Base-by-base conservation (phyloP, 2,329 filamentous ascomycete species). In the Knufia petricola region DNA sequence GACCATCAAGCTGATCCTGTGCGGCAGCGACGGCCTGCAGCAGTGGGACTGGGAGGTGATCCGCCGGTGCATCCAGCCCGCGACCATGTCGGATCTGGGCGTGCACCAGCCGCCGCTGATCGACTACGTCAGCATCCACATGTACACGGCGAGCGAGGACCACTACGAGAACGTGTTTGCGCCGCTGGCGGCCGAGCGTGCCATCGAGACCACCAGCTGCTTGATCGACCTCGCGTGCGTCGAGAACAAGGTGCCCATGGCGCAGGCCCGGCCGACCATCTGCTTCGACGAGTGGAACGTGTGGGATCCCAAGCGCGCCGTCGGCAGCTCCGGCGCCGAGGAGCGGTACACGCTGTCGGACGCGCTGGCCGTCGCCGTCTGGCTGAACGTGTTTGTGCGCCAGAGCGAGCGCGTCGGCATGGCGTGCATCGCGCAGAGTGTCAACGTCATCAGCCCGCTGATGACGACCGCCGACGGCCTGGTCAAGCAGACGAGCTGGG, bases 281-380 rank as follows among this genome's bases (percentile, higher is more conserved):
- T 88, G 84, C 70, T 88, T 88, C 61, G 85, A 89, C 61, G 84
- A 88, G 65, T 88, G 85, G 85, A 89, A 88, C 62, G 84, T 88
- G 7, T 89, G 84, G 84, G 83, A 87, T 58, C 82, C 83, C 0
- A 70, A 74, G 46, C 77, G 84, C 7, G 84, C 84, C 0, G 82
- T 82, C 0, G 85, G 85, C 13, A 79, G 84, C 58, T 64, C 76
- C 52, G 85, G 85, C 13, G 85, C 81, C 4, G 84, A 88, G 65
- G 84, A 88, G 61, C 69, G 66, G 58, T 86, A 88, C 67, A 87
- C 81, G 0, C 74, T 88, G 6, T 85, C 81, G 0, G 84, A 88
- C 56, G 83, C 82, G 1, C 71, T 88, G 13, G 84, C 83, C n/a
- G 84, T 88, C 0, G 77, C 76, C 2, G 74, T 84, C 17, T 88